These are phyloP conservation scores for Dactylellina sp. DNA, from an alignment of 2,329 filamentous ascomycete genomes.

Conservation along the genomic window DNA sequence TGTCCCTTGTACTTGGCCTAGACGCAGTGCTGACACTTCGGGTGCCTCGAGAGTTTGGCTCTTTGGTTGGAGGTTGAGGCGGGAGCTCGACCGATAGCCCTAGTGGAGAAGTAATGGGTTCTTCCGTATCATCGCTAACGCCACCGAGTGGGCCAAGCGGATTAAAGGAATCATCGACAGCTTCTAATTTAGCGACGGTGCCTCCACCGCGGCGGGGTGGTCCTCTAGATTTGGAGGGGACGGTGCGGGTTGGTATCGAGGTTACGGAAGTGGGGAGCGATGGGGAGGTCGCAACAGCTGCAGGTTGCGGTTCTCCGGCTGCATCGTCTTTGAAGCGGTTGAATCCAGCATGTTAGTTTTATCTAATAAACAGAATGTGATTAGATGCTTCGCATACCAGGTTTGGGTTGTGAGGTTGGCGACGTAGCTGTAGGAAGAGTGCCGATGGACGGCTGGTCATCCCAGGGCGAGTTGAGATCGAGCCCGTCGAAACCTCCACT, in stretches of 20 bases:
- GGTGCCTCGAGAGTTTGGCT: conserved; percentile 70
- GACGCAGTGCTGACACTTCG: conserved; percentile 65
- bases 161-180: conserved; percentile 80
- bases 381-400: conserved; percentile 17
- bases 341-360: conserved; percentile 6
- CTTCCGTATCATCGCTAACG: conserved; percentile 63
- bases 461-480: conserved; percentile 55
- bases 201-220: conserved; percentile 73
- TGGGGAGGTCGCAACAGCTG: conserved; percentile 7
- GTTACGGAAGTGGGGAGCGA: conserved; percentile 27
- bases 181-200: conserved; percentile 81
- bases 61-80: conserved; percentile 77
- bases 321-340: conserved; percentile 22
- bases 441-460: conserved; percentile 53
- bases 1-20: conserved; percentile 67
- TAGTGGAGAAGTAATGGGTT: conserved; percentile 58
- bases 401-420: conserved; percentile 28
- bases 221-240: conserved; percentile 59
- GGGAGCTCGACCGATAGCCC: conserved; percentile 68
- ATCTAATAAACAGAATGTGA: background rate
- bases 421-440: conserved; percentile 7
- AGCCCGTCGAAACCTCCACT: conserved; percentile 56
- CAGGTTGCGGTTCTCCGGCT: conserved; percentile 21
- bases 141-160: conserved; percentile 76
- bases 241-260: conserved; percentile 46